Evolutionary conservation across 169 alveolate genomes (phyloP), one percentile per base, ranked within the genome.

Genomic region (Cryptosporidium sp.): DNA sequence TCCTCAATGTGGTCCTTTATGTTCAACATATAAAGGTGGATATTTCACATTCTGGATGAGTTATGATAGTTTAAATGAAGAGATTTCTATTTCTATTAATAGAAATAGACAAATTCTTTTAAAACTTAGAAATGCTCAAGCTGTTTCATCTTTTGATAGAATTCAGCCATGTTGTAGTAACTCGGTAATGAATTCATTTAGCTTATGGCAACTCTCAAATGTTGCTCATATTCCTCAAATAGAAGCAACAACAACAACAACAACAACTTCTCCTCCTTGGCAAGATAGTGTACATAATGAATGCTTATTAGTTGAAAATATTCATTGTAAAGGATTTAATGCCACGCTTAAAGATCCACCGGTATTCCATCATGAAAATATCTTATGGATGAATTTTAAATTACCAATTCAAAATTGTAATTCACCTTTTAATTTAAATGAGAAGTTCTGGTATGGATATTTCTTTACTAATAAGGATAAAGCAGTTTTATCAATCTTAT

Each of bases 381-480:
- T 73, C 33, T 33, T 73, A 1, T 73, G 86, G 86, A 26, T 73
- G 16, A 39, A 56, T n/a, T 73, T 62, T 2, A 60, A 52, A 35
- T 12, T 73, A 3, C 86, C 86, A 35, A 42, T 0, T 16, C 26
- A 35, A n/a, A 56, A 26, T 23, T 56, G 86, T 12, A 56, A 52
- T 12, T 71, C 69, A 6, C 52, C 58, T 31, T 73, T 31, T 35
- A 53, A 73, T 26, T 4, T 42, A 10, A 53, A 56, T 21, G 58
- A 53, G 42, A 42, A 16, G n/a, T 37, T 73, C 56, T 73, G 86
- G 86, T 60, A 53, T 60, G 86, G 86, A 6, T 73, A 73, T 33
- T 37, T 42, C 29, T 26, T 45, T 31, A 45, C 48, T n/a, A 45
- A 72, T 0, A 60, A 60, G 31, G 71, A 73, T 26, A 53, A 23